Evolutionary conservation across 345 rosid species (phyloP), one percentile per base, ranked within the genome.

Genomic region (Arabidopsis arenosa): DNA sequence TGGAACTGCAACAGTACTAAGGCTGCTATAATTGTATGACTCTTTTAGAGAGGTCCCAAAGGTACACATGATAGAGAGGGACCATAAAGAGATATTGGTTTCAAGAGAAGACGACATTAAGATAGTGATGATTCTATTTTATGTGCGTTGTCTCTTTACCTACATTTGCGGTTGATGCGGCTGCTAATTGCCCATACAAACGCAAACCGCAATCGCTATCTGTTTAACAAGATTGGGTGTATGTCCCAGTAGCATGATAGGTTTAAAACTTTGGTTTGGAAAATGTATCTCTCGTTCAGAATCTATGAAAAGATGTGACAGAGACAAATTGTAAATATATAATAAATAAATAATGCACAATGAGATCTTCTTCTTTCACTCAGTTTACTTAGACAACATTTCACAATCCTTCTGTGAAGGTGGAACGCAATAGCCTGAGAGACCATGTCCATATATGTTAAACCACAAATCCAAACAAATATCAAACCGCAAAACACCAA

Each of bases 1-100:
- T 69, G 58, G 56, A 76, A 53, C 79, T 9, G 74, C 28, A 75
- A 61, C 75, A 76, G 64, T 76, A 76, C 75, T 10, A 61, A 33
- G 75, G 79, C 75, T 75, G 79, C 79, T 75, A 67, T 75, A 43
- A 41, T 21, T 68, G 69, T 75, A 61, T 59, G 54, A 49, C 68
- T 75, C 49, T 57, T 68, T 68, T 52, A 68, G 56, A 68, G 79
- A 75, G 74, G 79, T 75, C 74, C 79, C 74, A 51, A 75, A 68
- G 28, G 60, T 4, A 58, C 26, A 35, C 60, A 60, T 75, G 74
- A 75, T 51, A 14, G 40, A 51, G 10, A 68, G 63, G 75, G 75
- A 61, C 79, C 70, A 75, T 61, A 52, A 21, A 51, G 68, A 37
- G 15, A 21, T 8, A 63, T 7, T 58, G 65, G 26, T 70, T 48